Conservation (phyloP, 768 basidiomycete species). For the Collybiopsis luxurians region DNA sequence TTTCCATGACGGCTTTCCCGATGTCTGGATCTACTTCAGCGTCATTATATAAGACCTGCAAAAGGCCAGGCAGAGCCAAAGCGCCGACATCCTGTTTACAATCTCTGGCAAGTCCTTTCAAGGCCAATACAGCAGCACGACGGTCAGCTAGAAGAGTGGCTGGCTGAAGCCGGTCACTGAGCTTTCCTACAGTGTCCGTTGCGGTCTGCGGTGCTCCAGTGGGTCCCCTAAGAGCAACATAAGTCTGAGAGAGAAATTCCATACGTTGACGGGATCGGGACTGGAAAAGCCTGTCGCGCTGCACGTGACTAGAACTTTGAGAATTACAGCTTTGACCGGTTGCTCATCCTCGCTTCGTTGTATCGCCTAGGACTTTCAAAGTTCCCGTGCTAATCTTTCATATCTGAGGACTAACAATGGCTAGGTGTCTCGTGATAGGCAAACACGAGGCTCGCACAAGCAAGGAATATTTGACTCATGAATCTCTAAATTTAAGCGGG, state of each 20-base stretch:
- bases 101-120: constrained; percentile 91
- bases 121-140: constrained; percentile 86
- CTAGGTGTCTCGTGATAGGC: background rate
- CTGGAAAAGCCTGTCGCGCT: background rate
- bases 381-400: no score
- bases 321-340: background rate
- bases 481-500: background rate
- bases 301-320: background rate
- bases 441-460: background rate
- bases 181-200: constrained; percentile 79
- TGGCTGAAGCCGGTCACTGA: constrained; percentile 90
- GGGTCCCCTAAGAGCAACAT: constrained; percentile 81
- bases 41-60: constrained; percentile 83
- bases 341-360: background rate
- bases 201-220: constrained; percentile 82
- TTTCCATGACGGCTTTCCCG: constrained; percentile 91
- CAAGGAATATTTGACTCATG: background rate
- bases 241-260: constrained; percentile 86
- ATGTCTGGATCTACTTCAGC: constrained; percentile 90
- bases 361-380: no score
- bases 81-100: constrained; percentile 88
- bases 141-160: constrained; percentile 87
- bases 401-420: no score
- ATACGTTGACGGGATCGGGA: constrained; percentile 31
- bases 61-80: constrained; percentile 69